These are phyloP conservation scores for Pezicula radicicola DNA, from an alignment of 2,329 filamentous ascomycete genomes.

Conservation along the genomic window DNA sequence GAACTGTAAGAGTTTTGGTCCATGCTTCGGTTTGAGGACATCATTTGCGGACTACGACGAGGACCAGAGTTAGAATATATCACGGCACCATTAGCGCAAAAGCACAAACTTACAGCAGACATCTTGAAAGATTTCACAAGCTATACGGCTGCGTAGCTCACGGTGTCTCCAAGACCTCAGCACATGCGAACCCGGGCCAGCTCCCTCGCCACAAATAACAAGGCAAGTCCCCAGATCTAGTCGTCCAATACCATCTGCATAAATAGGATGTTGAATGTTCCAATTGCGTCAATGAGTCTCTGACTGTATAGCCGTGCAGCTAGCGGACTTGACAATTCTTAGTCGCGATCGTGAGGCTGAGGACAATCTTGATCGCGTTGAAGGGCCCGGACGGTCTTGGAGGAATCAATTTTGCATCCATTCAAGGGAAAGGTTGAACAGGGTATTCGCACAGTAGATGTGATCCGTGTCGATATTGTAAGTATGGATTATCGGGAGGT, in stretches of 20 bases:
- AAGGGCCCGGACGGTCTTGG: conserved; percentile 8
- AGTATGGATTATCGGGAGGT: too few relatives aligned
- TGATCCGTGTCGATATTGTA: too few relatives aligned
- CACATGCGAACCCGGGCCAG: conserved; percentile 12
- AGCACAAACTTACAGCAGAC: conserved; percentile 25
- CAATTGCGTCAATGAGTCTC: neutral
- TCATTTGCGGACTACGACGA: conserved; percentile 18
- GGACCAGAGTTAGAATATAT: conserved; percentile 5
- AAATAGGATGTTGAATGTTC: neutral
- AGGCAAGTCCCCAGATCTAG: conserved; percentile 11
- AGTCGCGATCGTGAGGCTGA: conserved; percentile 8
- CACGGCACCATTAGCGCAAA: neutral
- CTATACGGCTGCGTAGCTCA: conserved; percentile 15
- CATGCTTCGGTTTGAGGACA: conserved; percentile 27
- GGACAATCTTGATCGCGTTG: conserved; percentile 3
- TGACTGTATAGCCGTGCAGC: neutral
- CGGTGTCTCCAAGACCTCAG: conserved; percentile 10
- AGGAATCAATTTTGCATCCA: conserved; percentile 21
- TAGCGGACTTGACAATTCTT: conserved; percentile 1
- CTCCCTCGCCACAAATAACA: conserved; percentile 11
- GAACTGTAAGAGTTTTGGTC: conserved; percentile 24
- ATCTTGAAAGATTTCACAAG: conserved; percentile 14
- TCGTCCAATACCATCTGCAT: conserved; percentile 13
- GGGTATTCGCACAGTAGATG: too few relatives aligned
- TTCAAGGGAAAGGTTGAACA: conserved; percentile 11